Evolutionary conservation across 805 yeast genomes (phyloP).

Genomic region (Sporopachydermia lactativora): DNA sequence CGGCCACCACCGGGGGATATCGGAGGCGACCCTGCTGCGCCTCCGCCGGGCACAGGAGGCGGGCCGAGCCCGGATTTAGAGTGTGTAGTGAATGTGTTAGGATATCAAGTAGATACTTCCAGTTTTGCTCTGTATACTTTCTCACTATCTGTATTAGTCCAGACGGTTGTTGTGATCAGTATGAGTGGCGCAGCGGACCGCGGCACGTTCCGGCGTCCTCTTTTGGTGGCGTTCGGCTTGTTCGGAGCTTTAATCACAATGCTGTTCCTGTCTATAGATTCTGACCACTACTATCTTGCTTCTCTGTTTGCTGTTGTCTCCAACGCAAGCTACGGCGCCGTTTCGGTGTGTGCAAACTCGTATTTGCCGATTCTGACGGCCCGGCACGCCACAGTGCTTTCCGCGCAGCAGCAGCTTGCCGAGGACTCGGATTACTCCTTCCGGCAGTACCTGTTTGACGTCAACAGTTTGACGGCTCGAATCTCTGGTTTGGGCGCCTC

Average conservation of each 20-base stretch:
- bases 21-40: slow-evolving; percentile 9
- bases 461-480: slow-evolving; percentile 25
- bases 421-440: neutral
- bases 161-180: slow-evolving; percentile 54
- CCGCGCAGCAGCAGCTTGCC: neutral
- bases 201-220: slow-evolving; percentile 41
- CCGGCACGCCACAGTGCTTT: slow-evolving; percentile 19
- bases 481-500: slow-evolving; percentile 63
- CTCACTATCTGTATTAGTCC: slow-evolving; percentile 57
- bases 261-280: slow-evolving; percentile 24
- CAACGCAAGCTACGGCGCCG: slow-evolving; percentile 63
- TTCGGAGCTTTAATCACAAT: slow-evolving; percentile 45
- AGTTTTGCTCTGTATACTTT: slow-evolving; percentile 64
- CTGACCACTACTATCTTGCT: slow-evolving; percentile 34
- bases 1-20: slow-evolving; percentile 9
- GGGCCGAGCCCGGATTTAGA: slow-evolving; percentile 14
- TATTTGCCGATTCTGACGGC: slow-evolving; percentile 47
- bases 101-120: slow-evolving; percentile 49
- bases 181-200: slow-evolving; percentile 62
- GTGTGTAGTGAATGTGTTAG: slow-evolving; percentile 36
- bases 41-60: slow-evolving; percentile 12
- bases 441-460: neutral
- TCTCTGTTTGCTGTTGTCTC: slow-evolving; percentile 44
- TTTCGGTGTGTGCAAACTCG: slow-evolving; percentile 69
- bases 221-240: slow-evolving; percentile 42